phyloP scores from a whole-genome alignment of 495 filamentous ascomycete genomes.

The Podospora conica region DNA sequence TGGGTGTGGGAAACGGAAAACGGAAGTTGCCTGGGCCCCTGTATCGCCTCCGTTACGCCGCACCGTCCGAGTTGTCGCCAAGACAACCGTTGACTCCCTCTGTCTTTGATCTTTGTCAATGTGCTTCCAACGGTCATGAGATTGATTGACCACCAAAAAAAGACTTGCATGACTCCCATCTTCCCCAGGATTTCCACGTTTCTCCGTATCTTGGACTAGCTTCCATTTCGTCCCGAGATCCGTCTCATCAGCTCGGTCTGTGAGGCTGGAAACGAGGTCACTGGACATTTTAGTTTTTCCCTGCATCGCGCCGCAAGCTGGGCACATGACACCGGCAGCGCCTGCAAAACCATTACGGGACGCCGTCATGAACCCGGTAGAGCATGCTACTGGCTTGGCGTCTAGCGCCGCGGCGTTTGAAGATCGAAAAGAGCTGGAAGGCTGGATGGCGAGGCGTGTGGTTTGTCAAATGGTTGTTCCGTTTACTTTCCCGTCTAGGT shows the following conservation, averaged over 20 bases:
- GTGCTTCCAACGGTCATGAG: not conserved
- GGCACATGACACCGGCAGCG: constrained; percentile 13
- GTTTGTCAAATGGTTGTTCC: not conserved
- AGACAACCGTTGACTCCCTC: not conserved
- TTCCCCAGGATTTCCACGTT: not conserved
- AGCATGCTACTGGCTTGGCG: not conserved
- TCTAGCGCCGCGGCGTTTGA: not conserved
- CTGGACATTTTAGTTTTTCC: constrained; percentile 2
- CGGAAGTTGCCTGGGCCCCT: not conserved
- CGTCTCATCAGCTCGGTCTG: not conserved
- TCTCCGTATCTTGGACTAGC: not conserved
- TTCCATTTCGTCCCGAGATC: not conserved
- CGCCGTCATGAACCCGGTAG: not conserved
- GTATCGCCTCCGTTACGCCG: not conserved
- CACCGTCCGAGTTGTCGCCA: not conserved
- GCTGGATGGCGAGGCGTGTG: not conserved
- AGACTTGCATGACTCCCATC: not conserved
- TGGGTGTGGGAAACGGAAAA: not conserved
- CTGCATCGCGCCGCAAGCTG: not conserved
- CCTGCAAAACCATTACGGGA: constrained; percentile 2
- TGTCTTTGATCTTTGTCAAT: not conserved
- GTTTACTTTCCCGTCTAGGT: not conserved
- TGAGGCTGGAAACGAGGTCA: constrained; percentile 1
- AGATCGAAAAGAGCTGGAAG: not conserved
- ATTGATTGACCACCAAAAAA: not conserved